Evolutionary conservation across 2,329 filamentous ascomycete species (phyloP), one percentile per base, ranked within the genome.

Genomic region (Pestalotiopsis sp.): DNA sequence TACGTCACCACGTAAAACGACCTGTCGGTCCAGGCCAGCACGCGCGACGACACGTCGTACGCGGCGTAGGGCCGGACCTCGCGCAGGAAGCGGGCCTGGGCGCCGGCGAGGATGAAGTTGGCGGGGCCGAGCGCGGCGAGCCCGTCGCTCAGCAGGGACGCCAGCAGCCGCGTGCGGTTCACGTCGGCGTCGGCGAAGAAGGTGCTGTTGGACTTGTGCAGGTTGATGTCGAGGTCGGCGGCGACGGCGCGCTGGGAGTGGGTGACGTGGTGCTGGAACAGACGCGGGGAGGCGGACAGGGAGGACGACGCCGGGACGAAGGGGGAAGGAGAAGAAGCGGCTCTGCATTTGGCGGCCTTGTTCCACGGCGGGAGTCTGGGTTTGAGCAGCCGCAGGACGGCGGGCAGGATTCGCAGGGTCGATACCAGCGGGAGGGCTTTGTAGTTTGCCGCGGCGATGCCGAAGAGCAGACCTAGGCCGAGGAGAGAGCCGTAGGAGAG

Each of bases 141-240:
- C 13, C 30, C 55, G n/a, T 26, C 7, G n/a, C 64, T 59, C 11
- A 66, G 55, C 22, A 66, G 55, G 2, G 10, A 13, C 14, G 52
- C 35, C 26, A 66, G 55, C 64, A 66, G 35, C 7, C 24, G 10
- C 11, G 55, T 38, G 17, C 64, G 64, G 35, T 35, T 40, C n/a
- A 66, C 26, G 30, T 66, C 64, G 24, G 64, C 64, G 55, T 66
- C 64, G 35, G 35, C 48, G 64, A 66, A 66, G 20, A 66, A 66
- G 55, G 64, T 66, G 64, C 64, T 59, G 64, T 66, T 66, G 52
- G 64, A 66, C 55, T 66, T 66, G 55, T 66, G 64, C n/a, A 59
- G 10, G 35, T 58, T 66, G 35, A 66, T 44, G 35, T 66, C 64
- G 20, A 66, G 55, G 35, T 66, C 64, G 52, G 22, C 17, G 14